Percentiles rank a stretch among this genome's conserved stretches.
phyloP scores from a whole-genome alignment of 176 grass and related monocot species.

The Oryza punctata region DNA sequence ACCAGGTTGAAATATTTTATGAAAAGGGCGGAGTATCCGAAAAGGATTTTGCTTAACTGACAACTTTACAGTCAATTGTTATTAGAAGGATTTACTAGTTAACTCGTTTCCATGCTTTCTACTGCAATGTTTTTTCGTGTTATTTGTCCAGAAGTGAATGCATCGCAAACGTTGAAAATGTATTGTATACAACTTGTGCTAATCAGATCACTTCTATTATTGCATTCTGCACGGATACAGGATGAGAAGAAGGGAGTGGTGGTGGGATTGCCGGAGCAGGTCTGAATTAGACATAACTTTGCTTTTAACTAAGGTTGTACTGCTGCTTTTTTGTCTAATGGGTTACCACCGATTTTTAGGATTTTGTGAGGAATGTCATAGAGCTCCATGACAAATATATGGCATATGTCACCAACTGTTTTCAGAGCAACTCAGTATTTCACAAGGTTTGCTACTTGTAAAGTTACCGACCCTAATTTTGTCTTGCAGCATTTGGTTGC shows the following conservation, averaged over 20 bases:
- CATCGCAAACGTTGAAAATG: too few species aligned
- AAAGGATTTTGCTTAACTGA: too few species aligned
- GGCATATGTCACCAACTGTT: slow-evolving; percentile 58
- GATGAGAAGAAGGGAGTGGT: slow-evolving; percentile 55
- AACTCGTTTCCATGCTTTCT: background rate
- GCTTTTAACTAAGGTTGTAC: background rate
- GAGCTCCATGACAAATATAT: slow-evolving; percentile 75
- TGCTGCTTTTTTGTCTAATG: background rate
- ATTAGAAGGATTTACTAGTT: background rate
- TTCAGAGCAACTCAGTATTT: slow-evolving; percentile 60
- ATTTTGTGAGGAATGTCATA: slow-evolving; percentile 67
- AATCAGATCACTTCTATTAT: background rate
- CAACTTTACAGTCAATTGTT: background rate
- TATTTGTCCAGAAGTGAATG: background rate
- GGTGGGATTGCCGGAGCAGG: slow-evolving; percentile 58
- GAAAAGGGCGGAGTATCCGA: too few species aligned
- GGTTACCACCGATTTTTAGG: slow-evolving; percentile 40
- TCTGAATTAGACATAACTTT: slow-evolving; percentile 29
- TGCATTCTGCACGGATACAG: slow-evolving; percentile 35
- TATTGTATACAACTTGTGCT: background rate
- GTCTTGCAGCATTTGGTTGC: background rate
- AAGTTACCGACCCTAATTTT: background rate
- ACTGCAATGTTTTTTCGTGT: background rate
- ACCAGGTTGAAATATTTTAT: too few species aligned
- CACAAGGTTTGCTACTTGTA: slow-evolving; percentile 60